phyloP scores from a whole-genome alignment of 306 rosid genomes.

The Gastrolobium bilobum region DNA sequence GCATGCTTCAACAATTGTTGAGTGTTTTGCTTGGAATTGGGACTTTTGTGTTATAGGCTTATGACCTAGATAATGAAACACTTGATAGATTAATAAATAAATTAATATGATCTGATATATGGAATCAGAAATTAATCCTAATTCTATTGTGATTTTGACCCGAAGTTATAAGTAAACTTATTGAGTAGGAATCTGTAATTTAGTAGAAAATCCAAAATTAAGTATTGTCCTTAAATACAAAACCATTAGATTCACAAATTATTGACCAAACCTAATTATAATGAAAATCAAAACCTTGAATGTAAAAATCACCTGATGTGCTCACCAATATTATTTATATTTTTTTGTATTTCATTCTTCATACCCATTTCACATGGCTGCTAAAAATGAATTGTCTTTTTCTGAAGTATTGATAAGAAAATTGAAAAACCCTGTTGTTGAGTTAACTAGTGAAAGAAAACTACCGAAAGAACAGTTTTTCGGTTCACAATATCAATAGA shows the following conservation, averaged over 20 bases:
- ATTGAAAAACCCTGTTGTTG: neutral
- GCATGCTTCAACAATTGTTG: constrained; percentile 26
- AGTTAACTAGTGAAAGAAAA: constrained; percentile 14
- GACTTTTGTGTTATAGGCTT: neutral
- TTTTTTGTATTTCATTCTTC: constrained; percentile 8
- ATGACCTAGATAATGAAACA: constrained; percentile 16
- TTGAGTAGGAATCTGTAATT: constrained; percentile 32
- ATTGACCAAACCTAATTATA: neutral
- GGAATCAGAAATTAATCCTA: constrained; percentile 20
- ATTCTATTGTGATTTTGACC: constrained; percentile 10
- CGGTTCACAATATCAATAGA: neutral
- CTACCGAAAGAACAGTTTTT: neutral
- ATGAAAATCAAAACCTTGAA: constrained; percentile 4
- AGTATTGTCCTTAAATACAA: neutral
- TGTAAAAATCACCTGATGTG: constrained; percentile 3
- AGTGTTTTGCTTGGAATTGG: constrained; percentile 16
- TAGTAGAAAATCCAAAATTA: constrained; percentile 14
- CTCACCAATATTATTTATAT: constrained; percentile 11
- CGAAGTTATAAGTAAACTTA: neutral
- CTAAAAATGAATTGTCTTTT: constrained; percentile 17
- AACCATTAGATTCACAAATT: constrained; percentile 13
- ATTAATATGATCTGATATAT: neutral
- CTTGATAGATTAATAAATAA: constrained; percentile 22
- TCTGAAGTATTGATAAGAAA: neutral
- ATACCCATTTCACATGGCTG: constrained; percentile 19